These are phyloP conservation scores for Plasmodium chabaudi DNA, from an alignment of 169 alveolate genomes.

Conservation along the genomic window DNA sequence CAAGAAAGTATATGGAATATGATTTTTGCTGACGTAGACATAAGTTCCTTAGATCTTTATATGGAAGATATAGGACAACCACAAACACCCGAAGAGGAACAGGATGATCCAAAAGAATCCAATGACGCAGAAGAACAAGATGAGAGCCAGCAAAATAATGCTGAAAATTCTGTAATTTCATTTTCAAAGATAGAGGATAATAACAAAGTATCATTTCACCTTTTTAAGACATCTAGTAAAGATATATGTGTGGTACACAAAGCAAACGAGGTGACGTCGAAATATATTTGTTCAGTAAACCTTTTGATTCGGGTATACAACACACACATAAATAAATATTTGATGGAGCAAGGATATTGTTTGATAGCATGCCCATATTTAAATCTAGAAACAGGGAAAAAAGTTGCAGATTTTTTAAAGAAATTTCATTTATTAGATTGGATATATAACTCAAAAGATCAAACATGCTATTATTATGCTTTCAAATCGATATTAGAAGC, in stretches of 20 bases:
- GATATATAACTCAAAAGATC: slow-evolving; percentile 37
- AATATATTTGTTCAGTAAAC: slow-evolving; percentile 2
- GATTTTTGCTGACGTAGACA: neutral
- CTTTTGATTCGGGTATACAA: slow-evolving; percentile 32
- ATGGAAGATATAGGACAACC: neutral
- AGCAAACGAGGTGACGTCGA: neutral
- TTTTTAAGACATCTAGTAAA: neutral
- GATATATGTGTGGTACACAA: neutral
- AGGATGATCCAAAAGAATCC: no score
- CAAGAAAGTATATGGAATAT: slow-evolving; percentile 42
- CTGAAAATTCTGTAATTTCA: no score
- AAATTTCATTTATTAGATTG: slow-evolving; percentile 60
- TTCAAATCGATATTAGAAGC: slow-evolving; percentile 32
- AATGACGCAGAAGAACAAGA: no score
- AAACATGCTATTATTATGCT: slow-evolving; percentile 58
- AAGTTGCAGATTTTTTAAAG: slow-evolving; percentile 41
- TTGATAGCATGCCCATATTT: slow-evolving; percentile 67
- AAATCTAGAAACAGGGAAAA: slow-evolving; percentile 32
- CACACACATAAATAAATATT: slow-evolving; percentile 32
- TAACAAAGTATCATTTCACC: no score
- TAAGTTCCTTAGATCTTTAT: neutral
- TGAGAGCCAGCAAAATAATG: no score
- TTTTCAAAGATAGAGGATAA: no score
- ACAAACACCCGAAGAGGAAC: neutral
- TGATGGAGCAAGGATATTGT: slow-evolving; percentile 23